A percentile compares a stretch with the other conserved stretches of the same genome.
phyloP scores from a whole-genome alignment of 768 basidiomycete genomes.

The Rubroboletus satanas region DNA sequence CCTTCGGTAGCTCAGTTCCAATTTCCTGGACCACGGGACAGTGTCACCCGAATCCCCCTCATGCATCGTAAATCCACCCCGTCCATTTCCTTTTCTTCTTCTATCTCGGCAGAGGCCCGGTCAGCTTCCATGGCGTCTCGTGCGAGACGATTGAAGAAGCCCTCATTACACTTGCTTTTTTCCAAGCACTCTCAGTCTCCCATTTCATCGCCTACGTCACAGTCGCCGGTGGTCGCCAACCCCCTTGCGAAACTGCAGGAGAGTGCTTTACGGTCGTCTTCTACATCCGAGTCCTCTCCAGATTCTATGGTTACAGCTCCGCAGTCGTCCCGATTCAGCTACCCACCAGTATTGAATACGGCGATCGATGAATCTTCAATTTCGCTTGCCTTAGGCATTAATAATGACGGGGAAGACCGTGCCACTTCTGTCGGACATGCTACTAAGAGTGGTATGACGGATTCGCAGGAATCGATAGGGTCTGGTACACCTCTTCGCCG shows the following conservation, averaged over 20 bases:
- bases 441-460: conserved; percentile 6
- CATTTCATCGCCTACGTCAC: conserved; percentile 31
- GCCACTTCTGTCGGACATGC: conserved; percentile 9
- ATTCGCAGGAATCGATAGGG: conserved; percentile 21
- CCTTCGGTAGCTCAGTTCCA: conserved; percentile 33
- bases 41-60: conserved; percentile 28
- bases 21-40: conserved; percentile 43
- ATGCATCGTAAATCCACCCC: conserved; percentile 36
- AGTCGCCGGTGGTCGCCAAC: conserved; percentile 21
- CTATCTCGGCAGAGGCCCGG: conserved; percentile 33
- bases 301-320: conserved; percentile 57
- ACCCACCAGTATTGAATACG: conserved; percentile 60
- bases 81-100: conserved; percentile 31
- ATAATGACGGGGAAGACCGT: conserved; percentile 27
- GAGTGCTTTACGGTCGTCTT: conserved; percentile 23
- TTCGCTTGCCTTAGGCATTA: conserved; percentile 30
- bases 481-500: not conserved
- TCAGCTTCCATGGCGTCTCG: conserved; percentile 34
- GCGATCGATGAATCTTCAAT: conserved; percentile 57
- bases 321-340: conserved; percentile 42
- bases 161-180: conserved; percentile 67
- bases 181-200: conserved; percentile 59
- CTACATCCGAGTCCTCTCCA: conserved; percentile 32
- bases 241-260: conserved; percentile 16
- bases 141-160: conserved; percentile 51